Base-by-base conservation (phyloP, 352 stramenopile genomes). In the Pythium myriotylum region DNA sequence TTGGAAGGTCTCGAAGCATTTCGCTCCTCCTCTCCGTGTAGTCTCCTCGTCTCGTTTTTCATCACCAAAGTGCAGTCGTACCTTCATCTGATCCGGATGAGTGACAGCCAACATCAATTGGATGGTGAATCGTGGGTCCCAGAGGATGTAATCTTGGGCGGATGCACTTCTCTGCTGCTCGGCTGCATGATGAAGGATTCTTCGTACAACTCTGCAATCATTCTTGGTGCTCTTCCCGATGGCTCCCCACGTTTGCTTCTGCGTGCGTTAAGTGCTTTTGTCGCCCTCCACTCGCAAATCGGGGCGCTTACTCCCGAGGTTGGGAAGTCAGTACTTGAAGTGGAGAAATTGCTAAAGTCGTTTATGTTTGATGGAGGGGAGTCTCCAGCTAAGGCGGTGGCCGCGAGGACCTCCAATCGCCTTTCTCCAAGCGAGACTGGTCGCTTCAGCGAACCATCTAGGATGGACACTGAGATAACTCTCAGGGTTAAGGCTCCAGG, bases 131-230 rank as follows among this genome's bases (percentile, higher is more conserved):
- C 76, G 13, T 91, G 77, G 81, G 70, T 77, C 14, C 81, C 85
- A 5, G 83, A 94, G 56, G 83, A 92, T 43, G 75, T 92, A 19
- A 78, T 94, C 53, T 74, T 94, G 10, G 74, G 81, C 46, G 85
- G 85, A 0, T 91, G 79, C 26, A 71, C 59, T 1, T 89, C 83
- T 3, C 59, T 94, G 17, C 40, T 94, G 35, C 69, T 94, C 0
- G 85, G 85, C 17, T 92, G 80, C 54, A 46, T 94, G 56, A 90
- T 92, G 77, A 79, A 79, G 27, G 56, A 70, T 10, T 88, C 79
- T 2, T 43, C 55, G 0, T 48, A 27, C 10, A 86, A 86, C 48
- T 68, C 66, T 27, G 37, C 52, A 19, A 40, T 29, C 3, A 72
- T 92, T 43, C 53, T 92, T 14, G 56, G 48, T 0, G 54, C 48